Evolutionary conservation across 1,284 basidiomycete species (phyloP).

Genomic region (Fistulinella staudtii): DNA sequence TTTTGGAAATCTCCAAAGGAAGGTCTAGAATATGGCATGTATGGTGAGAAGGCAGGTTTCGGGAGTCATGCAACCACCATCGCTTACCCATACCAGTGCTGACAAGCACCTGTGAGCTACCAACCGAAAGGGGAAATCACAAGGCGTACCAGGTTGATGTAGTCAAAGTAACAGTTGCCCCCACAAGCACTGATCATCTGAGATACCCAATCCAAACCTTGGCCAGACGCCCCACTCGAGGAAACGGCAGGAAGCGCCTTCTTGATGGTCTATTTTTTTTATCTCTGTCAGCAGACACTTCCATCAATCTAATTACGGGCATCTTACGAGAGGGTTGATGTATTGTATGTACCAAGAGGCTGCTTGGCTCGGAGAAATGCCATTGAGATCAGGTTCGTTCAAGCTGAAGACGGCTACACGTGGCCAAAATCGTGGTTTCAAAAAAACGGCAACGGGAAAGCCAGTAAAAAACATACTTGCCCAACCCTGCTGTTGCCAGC

Average conservation of each 20-base stretch:
- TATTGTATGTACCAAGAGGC: slow-evolving; percentile 36
- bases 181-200: slow-evolving; percentile 33
- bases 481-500: slow-evolving; percentile 33
- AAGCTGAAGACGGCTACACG: slow-evolving; percentile 34
- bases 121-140: not conserved
- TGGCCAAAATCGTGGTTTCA: not conserved
- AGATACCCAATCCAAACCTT: slow-evolving; percentile 35
- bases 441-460: not conserved
- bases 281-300: not conserved
- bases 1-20: slow-evolving; percentile 29
- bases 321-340: slow-evolving; percentile 34
- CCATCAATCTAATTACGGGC: not conserved
- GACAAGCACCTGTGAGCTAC: not conserved
- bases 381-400: slow-evolving; percentile 35
- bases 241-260: slow-evolving; percentile 37
- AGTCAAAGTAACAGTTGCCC: slow-evolving; percentile 32
- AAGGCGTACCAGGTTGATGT: slow-evolving; percentile 28
- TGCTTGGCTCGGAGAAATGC: slow-evolving; percentile 27
- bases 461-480: slow-evolving; percentile 17
- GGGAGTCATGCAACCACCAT: not conserved
- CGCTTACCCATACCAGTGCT: slow-evolving; percentile 37
- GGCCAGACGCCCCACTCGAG: slow-evolving; percentile 24
- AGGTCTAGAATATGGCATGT: slow-evolving; percentile 8
- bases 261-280: slow-evolving; percentile 25
- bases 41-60: not conserved